Base-by-base conservation (phyloP, 176 grass and related monocot species). In the Rhynchospora pubera region DNA sequence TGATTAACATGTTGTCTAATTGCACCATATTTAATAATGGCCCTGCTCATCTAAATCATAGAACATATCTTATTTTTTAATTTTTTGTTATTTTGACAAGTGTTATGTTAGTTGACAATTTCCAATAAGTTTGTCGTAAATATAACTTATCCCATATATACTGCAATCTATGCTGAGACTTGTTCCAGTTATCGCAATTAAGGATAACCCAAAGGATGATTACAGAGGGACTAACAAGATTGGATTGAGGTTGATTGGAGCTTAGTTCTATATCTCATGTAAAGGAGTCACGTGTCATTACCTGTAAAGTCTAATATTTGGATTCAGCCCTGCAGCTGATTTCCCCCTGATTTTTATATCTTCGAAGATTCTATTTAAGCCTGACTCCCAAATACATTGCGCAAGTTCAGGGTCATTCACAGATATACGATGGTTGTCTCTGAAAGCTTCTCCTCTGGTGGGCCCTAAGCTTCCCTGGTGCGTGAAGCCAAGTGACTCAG, bases 231-330 rank as follows among this genome's bases (percentile, higher is more conserved):
- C 51, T 53, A 26, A 67, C 62, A 65, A 65, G 68, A 10, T 48
- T 9, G 3, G 14, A 23, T 72, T 46, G n/a, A 67, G 30, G 5
- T 24, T 18, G 14, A 67, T 42, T 42, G 68, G 19, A 21, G 44
- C 18, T 48, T 23, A 72, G 44, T 55, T 80, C 1, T 6, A 65
- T 78, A 85, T 32, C 22, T 65, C 43, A 23, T 74, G 18, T 46
- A 11, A 52, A 79, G 21, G 3, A 15, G 46, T 53, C 47, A 75
- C 22, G 16, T 24, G 11, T 16, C 47, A 52, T 53, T 75, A 98
- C 92, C 95, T 98, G 82, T 98, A 98, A 24, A 98, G 82, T 68
- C 95, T 94, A 63, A 98, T 98, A 82, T 98, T 94, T 75, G 90
- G 90, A 82, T 98, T 98, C 56, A 98, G 85, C 22, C 92, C 82